A percentile compares a stretch with the other conserved stretches of the same genome.
Evolutionary conservation across 768 basidiomycete genomes (phyloP).

Genomic region (Gymnopilus junonius): DNA sequence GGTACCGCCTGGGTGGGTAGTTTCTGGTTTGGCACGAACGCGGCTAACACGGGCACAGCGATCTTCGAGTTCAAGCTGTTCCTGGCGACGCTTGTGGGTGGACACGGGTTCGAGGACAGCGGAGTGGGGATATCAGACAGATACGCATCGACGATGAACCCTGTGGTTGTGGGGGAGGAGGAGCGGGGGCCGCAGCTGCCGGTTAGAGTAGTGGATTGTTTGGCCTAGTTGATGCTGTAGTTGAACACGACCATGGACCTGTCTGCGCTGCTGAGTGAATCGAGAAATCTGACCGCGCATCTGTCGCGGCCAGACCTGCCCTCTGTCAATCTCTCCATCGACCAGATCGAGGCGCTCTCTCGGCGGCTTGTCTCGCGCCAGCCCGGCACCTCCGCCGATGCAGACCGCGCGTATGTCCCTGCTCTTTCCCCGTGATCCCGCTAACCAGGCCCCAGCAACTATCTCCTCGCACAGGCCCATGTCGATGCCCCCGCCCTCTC

Average conservation of each 20-base stretch:
- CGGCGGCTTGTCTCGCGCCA: slow-evolving; percentile 80
- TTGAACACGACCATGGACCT: slow-evolving; percentile 44
- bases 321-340: slow-evolving; percentile 85
- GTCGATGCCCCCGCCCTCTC: slow-evolving; percentile 91
- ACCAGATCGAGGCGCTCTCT: slow-evolving; percentile 95
- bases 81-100: background rate
- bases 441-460: slow-evolving; percentile 58
- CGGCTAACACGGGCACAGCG: no score
- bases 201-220: background rate
- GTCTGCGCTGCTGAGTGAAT: slow-evolving; percentile 71
- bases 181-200: background rate
- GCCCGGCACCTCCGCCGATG: slow-evolving; percentile 62
- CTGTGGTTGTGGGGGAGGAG: background rate
- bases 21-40: no score
- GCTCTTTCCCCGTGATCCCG: slow-evolving; percentile 3
- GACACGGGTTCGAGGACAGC: background rate
- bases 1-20: background rate
- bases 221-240: background rate
- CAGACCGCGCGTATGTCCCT: slow-evolving; percentile 73
- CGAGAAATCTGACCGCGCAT: slow-evolving; percentile 77
- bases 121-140: background rate
- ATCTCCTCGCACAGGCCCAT: slow-evolving; percentile 91
- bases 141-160: background rate
- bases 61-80: slow-evolving; percentile 4
- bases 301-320: slow-evolving; percentile 83